Conservation (phyloP, 495 filamentous ascomycete species). For the Talaromyces thailandensis region DNA sequence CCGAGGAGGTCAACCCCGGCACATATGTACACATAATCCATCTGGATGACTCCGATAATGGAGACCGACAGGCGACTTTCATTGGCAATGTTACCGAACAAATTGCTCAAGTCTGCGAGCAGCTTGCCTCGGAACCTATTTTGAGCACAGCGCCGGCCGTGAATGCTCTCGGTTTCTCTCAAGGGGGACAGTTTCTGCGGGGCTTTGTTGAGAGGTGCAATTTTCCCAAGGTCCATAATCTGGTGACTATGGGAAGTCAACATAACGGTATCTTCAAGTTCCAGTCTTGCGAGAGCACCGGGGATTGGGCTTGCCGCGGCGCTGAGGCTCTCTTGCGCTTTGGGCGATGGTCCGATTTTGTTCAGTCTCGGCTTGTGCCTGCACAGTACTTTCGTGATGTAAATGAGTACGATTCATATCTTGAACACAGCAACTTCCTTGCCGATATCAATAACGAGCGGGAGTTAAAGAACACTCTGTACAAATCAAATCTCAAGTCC, state of each 20-base stretch:
- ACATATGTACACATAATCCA: conserved; percentile 78
- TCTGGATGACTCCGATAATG: conserved; percentile 52
- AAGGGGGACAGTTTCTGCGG: conserved; percentile 92
- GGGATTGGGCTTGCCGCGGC: conserved; percentile 72
- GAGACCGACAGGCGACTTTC: conserved; percentile 77
- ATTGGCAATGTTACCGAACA: conserved; percentile 84
- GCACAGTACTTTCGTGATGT: conserved; percentile 92
- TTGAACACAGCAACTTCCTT: conserved; percentile 83
- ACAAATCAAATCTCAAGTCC: conserved; percentile 58
- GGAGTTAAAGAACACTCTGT: conserved; percentile 57
- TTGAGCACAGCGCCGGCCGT: conserved; percentile 71
- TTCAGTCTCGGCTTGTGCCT: conserved; percentile 74
- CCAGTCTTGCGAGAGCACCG: conserved; percentile 46
- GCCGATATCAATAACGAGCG: conserved; percentile 99
- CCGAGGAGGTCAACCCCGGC: conserved; percentile 64
- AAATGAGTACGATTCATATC: conserved; percentile 58
- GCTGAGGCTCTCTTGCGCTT: conserved; percentile 61
- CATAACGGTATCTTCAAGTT: conserved; percentile 91
- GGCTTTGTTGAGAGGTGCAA: conserved; percentile 92
- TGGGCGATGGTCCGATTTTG: conserved; percentile 67
- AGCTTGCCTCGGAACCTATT: conserved; percentile 68
- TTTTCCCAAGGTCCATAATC: conserved; percentile 63
- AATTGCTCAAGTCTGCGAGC: conserved; percentile 66
- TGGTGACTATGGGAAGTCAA: conserved; percentile 88
- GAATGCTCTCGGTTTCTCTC: conserved; percentile 89